These are phyloP conservation scores for Colletotrichum sp. DNA, from an alignment of 2,329 filamentous ascomycete genomes.

Conservation along the genomic window DNA sequence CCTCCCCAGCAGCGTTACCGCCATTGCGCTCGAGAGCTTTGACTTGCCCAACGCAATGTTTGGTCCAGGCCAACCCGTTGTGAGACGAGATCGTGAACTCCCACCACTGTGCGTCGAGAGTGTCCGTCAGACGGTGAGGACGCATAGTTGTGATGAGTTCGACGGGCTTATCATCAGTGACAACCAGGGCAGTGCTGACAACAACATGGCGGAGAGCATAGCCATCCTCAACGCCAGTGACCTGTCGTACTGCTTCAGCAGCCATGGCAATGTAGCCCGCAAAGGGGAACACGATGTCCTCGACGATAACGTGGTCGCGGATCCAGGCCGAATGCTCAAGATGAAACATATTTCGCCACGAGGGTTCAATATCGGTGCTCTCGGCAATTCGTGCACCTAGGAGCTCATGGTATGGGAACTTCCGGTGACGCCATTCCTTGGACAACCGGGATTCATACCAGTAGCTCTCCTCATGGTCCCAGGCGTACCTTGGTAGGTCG, in stretches of 20 bases:
- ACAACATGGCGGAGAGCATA: constrained; percentile 32
- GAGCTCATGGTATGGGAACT: constrained; percentile 12
- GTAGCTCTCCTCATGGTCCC: constrained; percentile 14
- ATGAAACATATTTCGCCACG: constrained; percentile 26
- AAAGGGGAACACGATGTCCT: constrained; percentile 45
- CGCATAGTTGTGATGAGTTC: constrained; percentile 37
- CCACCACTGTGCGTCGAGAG: constrained; percentile 31
- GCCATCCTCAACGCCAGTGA: constrained; percentile 9
- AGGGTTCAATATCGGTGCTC: constrained; percentile 13
- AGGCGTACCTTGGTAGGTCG: constrained; percentile 22
- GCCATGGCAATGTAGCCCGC: constrained; percentile 39
- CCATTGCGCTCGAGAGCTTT: not conserved
- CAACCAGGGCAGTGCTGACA: constrained; percentile 32
- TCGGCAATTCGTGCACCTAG: constrained; percentile 23
- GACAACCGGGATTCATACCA: constrained; percentile 18
- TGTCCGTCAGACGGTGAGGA: constrained; percentile 29
- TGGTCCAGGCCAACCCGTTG: constrained; percentile 29
- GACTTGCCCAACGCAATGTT: constrained; percentile 31
- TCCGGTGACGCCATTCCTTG: constrained; percentile 2
- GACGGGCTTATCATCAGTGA: constrained; percentile 28
- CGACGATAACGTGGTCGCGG: constrained; percentile 48
- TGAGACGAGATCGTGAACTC: constrained; percentile 34
- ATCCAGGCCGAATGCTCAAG: constrained; percentile 39
- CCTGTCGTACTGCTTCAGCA: constrained; percentile 26
- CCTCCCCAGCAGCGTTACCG: accelerated